Conservation (phyloP, 2,329 filamentous ascomycete species). For the Aspergillus uvarum region DNA sequence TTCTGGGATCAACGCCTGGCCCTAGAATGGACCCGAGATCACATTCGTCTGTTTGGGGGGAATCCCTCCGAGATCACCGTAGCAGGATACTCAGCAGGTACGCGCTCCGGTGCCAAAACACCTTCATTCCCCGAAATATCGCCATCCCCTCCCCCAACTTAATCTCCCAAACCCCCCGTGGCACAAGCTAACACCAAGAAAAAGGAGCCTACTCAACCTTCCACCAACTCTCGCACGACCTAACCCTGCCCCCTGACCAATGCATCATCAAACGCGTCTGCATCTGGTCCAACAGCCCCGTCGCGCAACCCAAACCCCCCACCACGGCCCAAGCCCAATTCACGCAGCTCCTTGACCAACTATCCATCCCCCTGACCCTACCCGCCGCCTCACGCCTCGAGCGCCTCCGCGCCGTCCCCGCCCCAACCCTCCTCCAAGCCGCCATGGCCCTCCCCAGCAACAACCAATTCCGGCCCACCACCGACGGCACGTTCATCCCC, state of each 20-base stretch:
- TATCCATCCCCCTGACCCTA: slow-evolving; percentile 46
- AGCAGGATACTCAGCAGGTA: slow-evolving; percentile 56
- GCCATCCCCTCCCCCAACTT: too few species aligned
- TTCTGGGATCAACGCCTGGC: slow-evolving; percentile 60
- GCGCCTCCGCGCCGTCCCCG: slow-evolving; percentile 43
- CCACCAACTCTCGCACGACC: slow-evolving; percentile 58
- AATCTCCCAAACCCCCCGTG: background rate
- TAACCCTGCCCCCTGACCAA: slow-evolving; percentile 23
- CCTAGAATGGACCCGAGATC: slow-evolving; percentile 56
- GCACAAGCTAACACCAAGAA: slow-evolving; percentile 2
- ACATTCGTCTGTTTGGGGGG: slow-evolving; percentile 54
- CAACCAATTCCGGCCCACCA: slow-evolving; percentile 57
- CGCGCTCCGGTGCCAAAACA: background rate
- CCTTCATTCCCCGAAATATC: background rate
- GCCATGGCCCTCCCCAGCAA: slow-evolving; percentile 42
- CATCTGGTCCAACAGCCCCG: slow-evolving; percentile 56
- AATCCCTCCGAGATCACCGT: slow-evolving; percentile 54
- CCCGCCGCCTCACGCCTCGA: slow-evolving; percentile 47
- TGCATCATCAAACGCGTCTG: slow-evolving; percentile 52
- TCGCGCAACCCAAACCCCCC: slow-evolving; percentile 53
- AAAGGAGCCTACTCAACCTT: slow-evolving; percentile 55
- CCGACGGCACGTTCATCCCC: slow-evolving; percentile 51
- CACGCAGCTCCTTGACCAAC: slow-evolving; percentile 47
- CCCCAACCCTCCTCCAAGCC: slow-evolving; percentile 44
- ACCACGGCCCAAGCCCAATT: slow-evolving; percentile 53